These are phyloP conservation scores for Yamadazyma dendronema DNA, from an alignment of 1,139 yeast genomes.

Conservation along the genomic window DNA sequence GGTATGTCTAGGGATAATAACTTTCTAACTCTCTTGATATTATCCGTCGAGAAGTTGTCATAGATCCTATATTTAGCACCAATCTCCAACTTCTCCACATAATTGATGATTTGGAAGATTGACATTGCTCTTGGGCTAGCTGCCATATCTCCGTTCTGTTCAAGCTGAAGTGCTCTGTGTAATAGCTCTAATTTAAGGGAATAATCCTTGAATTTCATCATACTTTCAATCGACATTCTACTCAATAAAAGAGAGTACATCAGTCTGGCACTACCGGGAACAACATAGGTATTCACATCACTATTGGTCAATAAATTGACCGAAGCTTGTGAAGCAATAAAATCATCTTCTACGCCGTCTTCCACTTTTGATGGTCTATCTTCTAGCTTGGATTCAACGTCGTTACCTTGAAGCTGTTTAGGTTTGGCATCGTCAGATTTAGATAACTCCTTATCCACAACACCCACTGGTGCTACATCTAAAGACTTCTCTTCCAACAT, in stretches of 20 bases:
- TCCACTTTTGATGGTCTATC: constrained; percentile 1
- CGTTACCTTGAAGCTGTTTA: constrained; percentile 14
- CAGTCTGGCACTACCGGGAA: constrained; percentile 35
- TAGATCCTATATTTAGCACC: background rate
- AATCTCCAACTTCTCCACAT: constrained; percentile 20
- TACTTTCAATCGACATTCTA: constrained; percentile 31
- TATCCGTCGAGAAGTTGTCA: background rate
- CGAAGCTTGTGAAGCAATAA: constrained; percentile 38
- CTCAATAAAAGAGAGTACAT: constrained; percentile 29
- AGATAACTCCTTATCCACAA: constrained; percentile 33
- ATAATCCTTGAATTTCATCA: constrained; percentile 29
- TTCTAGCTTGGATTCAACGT: background rate
- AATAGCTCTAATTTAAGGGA: constrained; percentile 48
- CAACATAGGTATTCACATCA: constrained; percentile 36
- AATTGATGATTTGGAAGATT: constrained; percentile 43
- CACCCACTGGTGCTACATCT: constrained; percentile 41
- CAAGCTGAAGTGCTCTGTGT: constrained; percentile 53
- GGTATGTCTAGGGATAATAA: background rate
- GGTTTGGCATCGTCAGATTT: constrained; percentile 26
- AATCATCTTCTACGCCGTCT: constrained; percentile 22
- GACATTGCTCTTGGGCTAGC: constrained; percentile 49
- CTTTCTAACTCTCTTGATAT: background rate
- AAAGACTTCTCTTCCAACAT: constrained; percentile 30
- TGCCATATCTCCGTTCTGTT: constrained; percentile 35
- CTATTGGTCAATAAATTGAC: constrained; percentile 37